phyloP scores from a whole-genome alignment of 2,329 filamentous ascomycete genomes.

The Trichoderma koningii region DNA sequence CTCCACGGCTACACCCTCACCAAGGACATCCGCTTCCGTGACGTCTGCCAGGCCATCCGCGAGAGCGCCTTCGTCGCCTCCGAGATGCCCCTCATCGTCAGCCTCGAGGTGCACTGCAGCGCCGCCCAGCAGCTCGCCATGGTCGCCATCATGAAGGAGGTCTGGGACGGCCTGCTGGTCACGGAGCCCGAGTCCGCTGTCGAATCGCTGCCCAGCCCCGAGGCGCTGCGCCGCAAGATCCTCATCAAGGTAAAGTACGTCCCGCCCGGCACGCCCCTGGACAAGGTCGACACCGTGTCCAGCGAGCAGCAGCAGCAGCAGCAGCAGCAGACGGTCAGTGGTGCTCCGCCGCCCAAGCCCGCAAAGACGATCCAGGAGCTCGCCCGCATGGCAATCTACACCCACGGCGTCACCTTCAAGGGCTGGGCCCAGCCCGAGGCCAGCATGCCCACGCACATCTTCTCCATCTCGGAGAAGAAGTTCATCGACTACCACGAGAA shows the following conservation, averaged over 20 bases:
- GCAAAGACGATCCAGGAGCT: constrained; percentile 72
- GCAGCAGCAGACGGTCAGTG: no score
- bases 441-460: constrained; percentile 67
- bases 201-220: constrained; percentile 64
- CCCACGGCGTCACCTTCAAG: constrained; percentile 79
- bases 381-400: constrained; percentile 78
- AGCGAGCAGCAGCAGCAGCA: constrained; percentile 35
- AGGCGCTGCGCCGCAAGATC: constrained; percentile 73
- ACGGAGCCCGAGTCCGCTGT: constrained; percentile 52
- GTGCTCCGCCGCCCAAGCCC: constrained; percentile 45
- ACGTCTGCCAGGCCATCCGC: constrained; percentile 78
- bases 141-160: constrained; percentile 87
- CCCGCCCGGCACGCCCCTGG: constrained; percentile 45
- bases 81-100: constrained; percentile 87
- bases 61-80: constrained; percentile 75
- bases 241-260: constrained; percentile 79
- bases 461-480: constrained; percentile 64
- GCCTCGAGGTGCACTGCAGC: constrained; percentile 85
- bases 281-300: constrained; percentile 39
- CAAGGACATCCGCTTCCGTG: constrained; percentile 81
- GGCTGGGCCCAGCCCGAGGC: constrained; percentile 72
- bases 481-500: constrained; percentile 63
- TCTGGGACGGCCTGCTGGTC: constrained; percentile 75
- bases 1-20: constrained; percentile 90
- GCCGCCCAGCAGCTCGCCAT: constrained; percentile 82